A percentile compares a stretch with the other conserved stretches of the same genome.
phyloP scores from a whole-genome alignment of 768 basidiomycete species.

The Leccinum olivaceopallidum region DNA sequence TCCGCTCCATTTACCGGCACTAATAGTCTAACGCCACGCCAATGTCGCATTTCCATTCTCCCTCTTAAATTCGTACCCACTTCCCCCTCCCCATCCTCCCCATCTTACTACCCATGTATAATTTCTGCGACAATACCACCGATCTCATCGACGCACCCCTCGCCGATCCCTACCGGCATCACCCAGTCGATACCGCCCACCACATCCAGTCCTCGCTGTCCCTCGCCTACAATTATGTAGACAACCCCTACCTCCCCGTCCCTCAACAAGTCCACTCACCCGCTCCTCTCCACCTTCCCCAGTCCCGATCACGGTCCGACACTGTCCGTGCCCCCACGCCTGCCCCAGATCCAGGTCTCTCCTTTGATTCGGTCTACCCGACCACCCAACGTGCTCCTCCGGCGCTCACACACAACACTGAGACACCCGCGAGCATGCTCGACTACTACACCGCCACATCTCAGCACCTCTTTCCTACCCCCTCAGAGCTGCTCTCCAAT shows the following conservation, averaged over 20 bases:
- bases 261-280: conserved; percentile 2
- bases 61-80: conserved; percentile 9
- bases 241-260: conserved; percentile 10
- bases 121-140: conserved; percentile 1
- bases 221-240: conserved; percentile 18
- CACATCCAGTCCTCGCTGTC: neutral
- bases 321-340: conserved; percentile 12
- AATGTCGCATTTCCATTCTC: neutral
- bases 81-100: neutral
- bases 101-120: conserved; percentile 13
- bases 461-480: conserved; percentile 59
- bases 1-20: neutral
- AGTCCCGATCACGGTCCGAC: neutral
- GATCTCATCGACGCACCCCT: conserved; percentile 14
- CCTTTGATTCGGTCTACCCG: conserved; percentile 13
- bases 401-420: neutral
- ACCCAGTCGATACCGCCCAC: neutral
- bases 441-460: conserved; percentile 25
- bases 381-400: conserved; percentile 2
- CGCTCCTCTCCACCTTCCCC: neutral
- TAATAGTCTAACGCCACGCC: conserved; percentile 2
- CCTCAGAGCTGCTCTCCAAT: conserved; percentile 59
- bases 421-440: conserved; percentile 8
- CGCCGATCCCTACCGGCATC: conserved; percentile 1
- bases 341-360: conserved; percentile 5